Base-by-base conservation (phyloP, 2,329 filamentous ascomycete genomes). In the Phoma herbarum region DNA sequence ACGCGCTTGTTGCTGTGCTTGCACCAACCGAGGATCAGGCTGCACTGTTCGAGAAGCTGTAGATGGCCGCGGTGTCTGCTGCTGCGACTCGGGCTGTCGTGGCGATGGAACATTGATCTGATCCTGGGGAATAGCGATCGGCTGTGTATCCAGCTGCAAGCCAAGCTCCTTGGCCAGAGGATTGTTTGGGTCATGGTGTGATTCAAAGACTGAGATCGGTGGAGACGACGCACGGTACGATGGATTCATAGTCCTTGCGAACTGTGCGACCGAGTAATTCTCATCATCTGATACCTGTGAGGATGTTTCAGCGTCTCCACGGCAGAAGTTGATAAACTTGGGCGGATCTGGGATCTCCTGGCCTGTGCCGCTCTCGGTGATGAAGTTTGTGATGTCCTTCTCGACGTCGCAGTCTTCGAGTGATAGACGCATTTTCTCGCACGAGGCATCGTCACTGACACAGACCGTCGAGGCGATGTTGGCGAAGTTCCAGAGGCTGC, bases 281-380 rank as follows among this genome's bases (percentile, higher is more conserved):
- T 93, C 92, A 63, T 97, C 93, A 22, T 96, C 93, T 0, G 91
- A 94, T 11, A 85, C 83, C 62, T 95, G 92, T 1, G 94, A 97
- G 66, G 88, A 87, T 35, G 86, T 88, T 68, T 99, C 95, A 53
- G 84, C 84, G 75, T 97, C 93, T 16, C 94, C 95, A 11, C 95
- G 90, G 76, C 92, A 96, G 77, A 98, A 99, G 81, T 99, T 97
- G 86, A 99, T 97, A 77, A 97, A 99, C 77, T 93, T 97, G 42
- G 95, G 95, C 23, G 95, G 88, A 76, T 97, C 95, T 1, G 95
- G 96, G 45, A 99, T 99, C 76, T 99, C 96, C 77, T 98, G 94
- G 5, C 95, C 93, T 2, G 95, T 99, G 22, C 94, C 94, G 64
- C 81, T 86, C 46, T 96, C 93, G 62, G 85, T 90, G 79, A 99